Conservation (phyloP, 495 filamentous ascomycete genomes). For the Staphylotrichum tortipilum region DNA sequence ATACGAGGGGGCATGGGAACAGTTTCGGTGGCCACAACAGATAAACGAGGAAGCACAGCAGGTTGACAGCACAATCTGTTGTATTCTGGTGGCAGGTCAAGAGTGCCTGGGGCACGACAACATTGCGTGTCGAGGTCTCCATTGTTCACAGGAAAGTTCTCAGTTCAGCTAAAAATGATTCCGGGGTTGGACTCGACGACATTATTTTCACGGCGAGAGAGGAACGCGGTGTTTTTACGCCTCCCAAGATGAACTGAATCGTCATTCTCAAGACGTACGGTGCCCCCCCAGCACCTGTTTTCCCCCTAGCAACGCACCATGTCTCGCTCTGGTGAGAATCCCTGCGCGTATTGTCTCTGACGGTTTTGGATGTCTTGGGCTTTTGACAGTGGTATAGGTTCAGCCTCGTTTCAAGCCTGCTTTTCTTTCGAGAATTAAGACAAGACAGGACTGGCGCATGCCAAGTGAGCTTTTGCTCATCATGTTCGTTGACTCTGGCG, state of each 20-base stretch:
- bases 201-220: neutral
- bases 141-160: neutral
- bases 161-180: neutral
- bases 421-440: slow-evolving; percentile 13
- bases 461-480: no score
- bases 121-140: neutral
- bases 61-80: slow-evolving; percentile 22
- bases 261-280: neutral
- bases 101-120: neutral
- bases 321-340: slow-evolving; percentile 16
- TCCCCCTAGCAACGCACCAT: slow-evolving; percentile 2
- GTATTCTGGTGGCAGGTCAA: slow-evolving; percentile 9
- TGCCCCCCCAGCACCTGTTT: neutral
- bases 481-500: no score
- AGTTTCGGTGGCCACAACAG: slow-evolving; percentile 9
- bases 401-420: neutral
- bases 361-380: slow-evolving; percentile 14
- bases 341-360: slow-evolving; percentile 21
- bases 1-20: slow-evolving; percentile 2
- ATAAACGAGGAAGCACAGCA: slow-evolving; percentile 18
- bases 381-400: neutral
- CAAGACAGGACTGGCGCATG: slow-evolving; percentile 8
- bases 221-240: neutral
- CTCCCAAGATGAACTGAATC: neutral
- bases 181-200: neutral